phyloP scores from a whole-genome alignment of 2,329 filamentous ascomycete species.

The Diaporthe citrichinensis region DNA sequence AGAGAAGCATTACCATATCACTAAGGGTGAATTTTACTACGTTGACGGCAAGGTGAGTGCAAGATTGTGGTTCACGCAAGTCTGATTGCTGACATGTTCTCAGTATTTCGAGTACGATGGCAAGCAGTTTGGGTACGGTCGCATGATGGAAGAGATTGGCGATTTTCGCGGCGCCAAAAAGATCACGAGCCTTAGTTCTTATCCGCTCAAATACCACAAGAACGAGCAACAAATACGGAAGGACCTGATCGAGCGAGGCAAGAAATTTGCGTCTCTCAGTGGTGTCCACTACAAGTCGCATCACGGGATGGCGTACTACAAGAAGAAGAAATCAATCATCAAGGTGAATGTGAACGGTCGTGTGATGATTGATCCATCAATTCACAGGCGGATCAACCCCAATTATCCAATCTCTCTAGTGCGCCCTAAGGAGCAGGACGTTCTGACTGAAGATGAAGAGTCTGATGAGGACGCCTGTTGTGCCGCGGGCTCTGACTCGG shows the following conservation, averaged over 20 bases:
- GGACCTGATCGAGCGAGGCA: slow-evolving; percentile 83
- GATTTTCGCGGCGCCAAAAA: slow-evolving; percentile 86
- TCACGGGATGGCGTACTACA: slow-evolving; percentile 87
- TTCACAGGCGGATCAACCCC: slow-evolving; percentile 86
- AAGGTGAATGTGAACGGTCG: slow-evolving; percentile 90
- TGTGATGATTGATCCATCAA: slow-evolving; percentile 88
- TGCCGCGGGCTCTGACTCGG: slow-evolving; percentile 55
- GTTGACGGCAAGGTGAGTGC: slow-evolving; percentile 74
- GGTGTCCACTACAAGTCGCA: slow-evolving; percentile 88
- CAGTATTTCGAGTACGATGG: slow-evolving; percentile 90
- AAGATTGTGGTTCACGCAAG: background rate
- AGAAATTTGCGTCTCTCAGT: slow-evolving; percentile 84
- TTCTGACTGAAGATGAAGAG: slow-evolving; percentile 65
- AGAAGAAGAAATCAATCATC: slow-evolving; percentile 78
- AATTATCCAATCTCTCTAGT: slow-evolving; percentile 86
- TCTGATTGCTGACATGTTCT: background rate
- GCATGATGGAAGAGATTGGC: slow-evolving; percentile 76
- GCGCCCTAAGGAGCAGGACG: slow-evolving; percentile 78
- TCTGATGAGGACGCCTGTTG: slow-evolving; percentile 57
- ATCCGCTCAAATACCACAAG: slow-evolving; percentile 85
- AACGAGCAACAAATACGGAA: slow-evolving; percentile 75
- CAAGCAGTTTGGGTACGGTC: slow-evolving; percentile 84
- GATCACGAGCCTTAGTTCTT: slow-evolving; percentile 83
- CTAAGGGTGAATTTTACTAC: slow-evolving; percentile 81
- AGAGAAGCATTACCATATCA: slow-evolving; percentile 77